These are phyloP conservation scores for Mrakiaceae sp. DNA, from an alignment of 1,284 basidiomycete species.

Conservation along the genomic window DNA sequence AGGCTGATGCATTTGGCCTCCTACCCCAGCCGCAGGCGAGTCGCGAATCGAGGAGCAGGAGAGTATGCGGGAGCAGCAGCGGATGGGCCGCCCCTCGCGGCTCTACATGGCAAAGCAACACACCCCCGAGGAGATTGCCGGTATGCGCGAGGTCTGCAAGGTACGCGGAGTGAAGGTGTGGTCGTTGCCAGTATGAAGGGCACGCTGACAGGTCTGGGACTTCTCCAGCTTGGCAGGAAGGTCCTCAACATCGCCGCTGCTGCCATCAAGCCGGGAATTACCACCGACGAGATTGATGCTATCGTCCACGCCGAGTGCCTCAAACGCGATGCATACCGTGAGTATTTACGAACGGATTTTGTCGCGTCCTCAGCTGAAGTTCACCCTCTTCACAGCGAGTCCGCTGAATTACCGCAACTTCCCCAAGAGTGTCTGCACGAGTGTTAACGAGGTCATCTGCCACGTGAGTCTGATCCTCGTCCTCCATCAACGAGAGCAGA, in stretches of 20 bases:
- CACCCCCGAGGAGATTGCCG: slow-evolving; percentile 35
- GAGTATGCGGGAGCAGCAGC: slow-evolving; percentile 19
- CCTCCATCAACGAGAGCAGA: too few relatives aligned
- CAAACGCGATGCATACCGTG: slow-evolving; percentile 80
- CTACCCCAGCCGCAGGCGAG: slow-evolving; percentile 29
- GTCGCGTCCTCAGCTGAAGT: not conserved
- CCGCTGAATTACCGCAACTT: slow-evolving; percentile 86
- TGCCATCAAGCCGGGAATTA: slow-evolving; percentile 74
- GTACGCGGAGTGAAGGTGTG: slow-evolving; percentile 21
- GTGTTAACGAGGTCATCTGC: slow-evolving; percentile 94
- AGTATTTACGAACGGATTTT: not conserved
- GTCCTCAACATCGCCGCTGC: slow-evolving; percentile 83
- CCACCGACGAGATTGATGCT: slow-evolving; percentile 88
- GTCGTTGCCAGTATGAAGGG: not conserved
- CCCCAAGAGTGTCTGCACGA: slow-evolving; percentile 94
- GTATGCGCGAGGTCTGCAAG: slow-evolving; percentile 34
- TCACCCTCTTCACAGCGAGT: slow-evolving; percentile 26
- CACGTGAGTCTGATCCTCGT: slow-evolving; percentile 39
- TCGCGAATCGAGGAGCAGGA: slow-evolving; percentile 28
- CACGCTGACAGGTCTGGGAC: not conserved
- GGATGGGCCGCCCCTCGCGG: slow-evolving; percentile 11
- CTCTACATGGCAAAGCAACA: slow-evolving; percentile 25
- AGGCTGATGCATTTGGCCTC: too few relatives aligned
- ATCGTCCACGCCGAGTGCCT: slow-evolving; percentile 91
- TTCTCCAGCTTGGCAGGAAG: slow-evolving; percentile 65